These are phyloP conservation scores for Hypoxylon sp. DNA, from an alignment of 2,329 filamentous ascomycete species.

Conservation along the genomic window DNA sequence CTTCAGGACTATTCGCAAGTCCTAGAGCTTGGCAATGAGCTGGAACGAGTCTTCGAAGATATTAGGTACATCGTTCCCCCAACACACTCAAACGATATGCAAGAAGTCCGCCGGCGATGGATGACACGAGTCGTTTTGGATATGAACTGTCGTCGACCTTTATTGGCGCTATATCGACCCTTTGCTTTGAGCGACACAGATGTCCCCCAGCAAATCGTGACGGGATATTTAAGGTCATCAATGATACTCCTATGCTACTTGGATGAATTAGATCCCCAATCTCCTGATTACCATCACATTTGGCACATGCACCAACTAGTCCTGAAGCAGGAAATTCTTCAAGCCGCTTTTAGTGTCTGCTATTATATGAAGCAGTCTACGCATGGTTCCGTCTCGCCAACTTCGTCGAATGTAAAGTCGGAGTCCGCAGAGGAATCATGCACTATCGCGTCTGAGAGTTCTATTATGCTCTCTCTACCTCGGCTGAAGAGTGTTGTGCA, in stretches of 20 bases:
- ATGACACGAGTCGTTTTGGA: conserved; percentile 66
- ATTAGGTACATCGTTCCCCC: conserved; percentile 68
- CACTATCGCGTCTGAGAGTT: conserved; percentile 50
- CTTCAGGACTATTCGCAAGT: conserved; percentile 68
- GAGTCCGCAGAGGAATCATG: conserved; percentile 49
- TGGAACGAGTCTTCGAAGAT: conserved; percentile 69
- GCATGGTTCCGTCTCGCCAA: conserved; percentile 27
- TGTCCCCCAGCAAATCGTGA: conserved; percentile 66
- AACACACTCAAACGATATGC: conserved; percentile 59
- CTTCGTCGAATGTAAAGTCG: conserved; percentile 38
- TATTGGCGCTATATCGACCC: conserved; percentile 68
- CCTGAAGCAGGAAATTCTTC: conserved; percentile 68
- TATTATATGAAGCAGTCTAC: conserved; percentile 64
- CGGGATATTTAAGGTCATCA: conserved; percentile 67
- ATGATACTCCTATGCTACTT: conserved; percentile 70
- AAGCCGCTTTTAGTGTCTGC: conserved; percentile 69
- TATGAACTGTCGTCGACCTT: conserved; percentile 67
- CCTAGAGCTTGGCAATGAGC: conserved; percentile 66
- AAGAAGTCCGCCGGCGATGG: conserved; percentile 66
- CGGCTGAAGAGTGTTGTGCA: conserved; percentile 57
- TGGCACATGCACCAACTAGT: conserved; percentile 68
- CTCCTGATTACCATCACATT: conserved; percentile 63
- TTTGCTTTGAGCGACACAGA: conserved; percentile 67
- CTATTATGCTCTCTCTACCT: conserved; percentile 49
- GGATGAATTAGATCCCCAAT: conserved; percentile 66